Base-by-base conservation (phyloP, 495 filamentous ascomycete genomes). In the Aspergillus bertholletiae region DNA sequence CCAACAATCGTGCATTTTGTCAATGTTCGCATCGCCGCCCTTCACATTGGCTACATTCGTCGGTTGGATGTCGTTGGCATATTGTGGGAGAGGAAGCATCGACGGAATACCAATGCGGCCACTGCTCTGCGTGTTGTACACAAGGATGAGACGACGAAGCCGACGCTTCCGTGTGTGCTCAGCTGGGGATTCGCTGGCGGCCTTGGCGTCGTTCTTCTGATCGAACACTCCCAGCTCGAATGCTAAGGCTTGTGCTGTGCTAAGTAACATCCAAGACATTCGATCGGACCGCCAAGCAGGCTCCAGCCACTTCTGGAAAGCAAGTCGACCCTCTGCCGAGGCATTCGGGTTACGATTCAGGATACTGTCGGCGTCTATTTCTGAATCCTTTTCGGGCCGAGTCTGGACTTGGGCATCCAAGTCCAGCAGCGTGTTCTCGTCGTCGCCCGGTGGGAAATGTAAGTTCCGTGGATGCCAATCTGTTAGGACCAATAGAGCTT, bases 241-340 rank as follows among this genome's bases (percentile, higher is more conserved):
- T 0, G 92, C 89, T 34, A 98, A 74, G 2, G 91, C 85, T 73
- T 94, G 85, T 5, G 90, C 91, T 27, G 89, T 94, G 54, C 91
- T 94, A 44, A 98, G 80, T 13, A 98, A 68, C 90, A 96, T 97
- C 95, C 94, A 97, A 59, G 90, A 96, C 92, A 98, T 96, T 37
- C 92, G 87, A 57, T 98, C 94, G 55, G 90, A 96, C 57, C 93
- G 77, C 89, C 91, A 92, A n/a, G 90, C 91, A 15, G 94, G 94
- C 67, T 97, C 94, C 27, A 96, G 82, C 89, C 94, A 97, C 64
- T 90, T 92, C 62, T 92, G 90, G 49, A 96, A 93, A 22, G 88
- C 84, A 12, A 78, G 68, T 82, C 74, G 66, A 15, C 74, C 80
- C 49, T 78, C 77, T 7, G 84, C 82, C 11, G 86, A 75, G 5